These are phyloP conservation scores for Lyophyllum decastes DNA, from an alignment of 768 basidiomycete species.

Conservation along the genomic window DNA sequence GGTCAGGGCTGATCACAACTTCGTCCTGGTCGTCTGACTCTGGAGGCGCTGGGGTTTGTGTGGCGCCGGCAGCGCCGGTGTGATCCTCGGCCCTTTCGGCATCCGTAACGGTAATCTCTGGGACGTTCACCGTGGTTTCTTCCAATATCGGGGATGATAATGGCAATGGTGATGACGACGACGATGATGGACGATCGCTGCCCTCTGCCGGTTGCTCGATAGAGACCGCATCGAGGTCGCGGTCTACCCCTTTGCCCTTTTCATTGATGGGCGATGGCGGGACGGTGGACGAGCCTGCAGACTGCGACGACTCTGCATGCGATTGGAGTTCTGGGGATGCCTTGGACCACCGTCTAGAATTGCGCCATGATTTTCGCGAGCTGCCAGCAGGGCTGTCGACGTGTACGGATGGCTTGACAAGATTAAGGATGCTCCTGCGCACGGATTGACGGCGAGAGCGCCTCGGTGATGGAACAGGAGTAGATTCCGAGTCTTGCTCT, in stretches of 20 bases:
- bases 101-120: neutral
- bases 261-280: neutral
- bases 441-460: slow-evolving; percentile 4
- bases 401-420: neutral
- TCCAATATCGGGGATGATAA: neutral
- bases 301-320: neutral
- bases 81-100: neutral
- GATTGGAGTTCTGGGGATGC: neutral
- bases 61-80: neutral
- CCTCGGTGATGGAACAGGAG: neutral
- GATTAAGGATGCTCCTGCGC: neutral
- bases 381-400: neutral
- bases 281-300: neutral
- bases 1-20: slow-evolving; percentile 5
- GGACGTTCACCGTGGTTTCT: neutral
- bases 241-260: neutral
- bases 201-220: neutral
- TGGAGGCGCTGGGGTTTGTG: neutral
- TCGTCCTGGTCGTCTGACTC: neutral
- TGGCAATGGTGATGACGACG: too few species aligned
- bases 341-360: slow-evolving; percentile 1
- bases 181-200: neutral
- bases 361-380: slow-evolving; percentile 1
- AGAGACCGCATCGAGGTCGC: neutral
- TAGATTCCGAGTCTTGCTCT: neutral